Evolutionary conservation across 2,329 filamentous ascomycete species (phyloP), one percentile per base, ranked within the genome.

Genomic region (Nemania sp.): DNA sequence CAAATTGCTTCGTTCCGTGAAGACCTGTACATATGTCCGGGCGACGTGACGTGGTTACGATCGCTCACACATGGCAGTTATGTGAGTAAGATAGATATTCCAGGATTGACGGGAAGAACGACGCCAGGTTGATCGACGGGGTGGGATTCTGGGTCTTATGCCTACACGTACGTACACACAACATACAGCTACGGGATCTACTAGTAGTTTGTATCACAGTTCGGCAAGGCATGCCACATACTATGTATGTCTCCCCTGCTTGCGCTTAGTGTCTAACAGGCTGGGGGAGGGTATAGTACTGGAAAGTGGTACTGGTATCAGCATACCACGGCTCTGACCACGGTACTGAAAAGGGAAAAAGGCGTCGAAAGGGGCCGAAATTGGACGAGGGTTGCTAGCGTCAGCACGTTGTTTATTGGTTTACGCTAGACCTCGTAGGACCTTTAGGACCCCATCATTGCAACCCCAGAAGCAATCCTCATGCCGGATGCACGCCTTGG

Each of bases 391-490:
- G 60, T 38, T 27, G 61, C 38, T 56, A 35, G 41, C 18, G 54
- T 55, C 38, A 60, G 65, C 65, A 41, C 3, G 22, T n/a, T 41
- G 22, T 53, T n/a, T 54, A 63, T 66, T 66, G 57, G 64, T 43
- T 53, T 20, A 20, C 41, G 11, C 32, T 35, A 7, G 6, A n/a
- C 38, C n/a, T n/a, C n/a, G n/a, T n/a, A 41, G 11, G 59, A 41
- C 27, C 43, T 43, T 56, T 11, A 47, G 43, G 43, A 10, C 41
- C 54, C 61, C 24, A 53, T 24, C 13, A 24, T 18, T 49, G 38
- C 35, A 62, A 63, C 64, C 55, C 43, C 65, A 29, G 2, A 32
- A 51, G 22, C 47, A 22, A 51, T 47, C n/a, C 7, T 47, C 18
- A 20, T 47, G 38, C 38, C 38, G 13, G 13, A 43, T 43, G 38